A percentile compares a stretch with the other conserved stretches of the same genome.
These are phyloP conservation scores for Tolypocladium ophioglossoides DNA, from an alignment of 2,329 filamentous ascomycete species.

Conservation along the genomic window DNA sequence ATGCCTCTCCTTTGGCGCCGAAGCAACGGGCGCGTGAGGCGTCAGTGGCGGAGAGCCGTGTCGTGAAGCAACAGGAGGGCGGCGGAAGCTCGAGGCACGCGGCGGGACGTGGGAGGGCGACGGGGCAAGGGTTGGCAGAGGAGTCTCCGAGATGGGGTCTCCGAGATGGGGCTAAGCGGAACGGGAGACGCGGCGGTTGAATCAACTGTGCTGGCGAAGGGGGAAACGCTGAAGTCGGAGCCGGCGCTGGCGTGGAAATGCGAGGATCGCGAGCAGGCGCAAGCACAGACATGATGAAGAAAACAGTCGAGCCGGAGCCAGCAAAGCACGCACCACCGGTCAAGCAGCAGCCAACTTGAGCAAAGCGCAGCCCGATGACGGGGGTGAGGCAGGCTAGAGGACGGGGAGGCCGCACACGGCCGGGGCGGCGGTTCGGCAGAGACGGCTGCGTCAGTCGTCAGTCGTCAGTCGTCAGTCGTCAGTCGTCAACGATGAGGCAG, in stretches of 20 bases:
- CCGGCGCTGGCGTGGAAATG: background rate
- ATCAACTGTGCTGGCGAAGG: background rate
- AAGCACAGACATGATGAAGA: background rate
- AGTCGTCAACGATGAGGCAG: background rate
- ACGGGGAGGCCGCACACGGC: background rate
- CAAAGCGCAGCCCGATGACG: background rate
- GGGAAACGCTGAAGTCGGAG: background rate
- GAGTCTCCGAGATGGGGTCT: too few relatives aligned
- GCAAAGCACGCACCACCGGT: background rate
- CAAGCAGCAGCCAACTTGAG: background rate
- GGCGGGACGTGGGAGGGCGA: background rate
- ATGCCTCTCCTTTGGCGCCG: slow-evolving; percentile 9
- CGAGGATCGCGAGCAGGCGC: background rate
- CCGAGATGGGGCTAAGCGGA: background rate
- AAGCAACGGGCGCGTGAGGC: background rate
- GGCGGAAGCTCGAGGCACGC: background rate
- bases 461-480: too few relatives aligned
- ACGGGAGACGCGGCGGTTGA: background rate
- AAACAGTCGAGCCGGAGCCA: background rate
- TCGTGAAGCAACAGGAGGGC: background rate
- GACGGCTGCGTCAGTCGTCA: background rate
- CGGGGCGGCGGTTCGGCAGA: background rate
- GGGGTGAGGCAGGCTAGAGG: background rate
- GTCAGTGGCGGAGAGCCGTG: background rate
- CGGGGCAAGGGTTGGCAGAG: background rate